phyloP scores from a whole-genome alignment of 352 stramenopile genomes.

The Elongisporangium undulatum region DNA sequence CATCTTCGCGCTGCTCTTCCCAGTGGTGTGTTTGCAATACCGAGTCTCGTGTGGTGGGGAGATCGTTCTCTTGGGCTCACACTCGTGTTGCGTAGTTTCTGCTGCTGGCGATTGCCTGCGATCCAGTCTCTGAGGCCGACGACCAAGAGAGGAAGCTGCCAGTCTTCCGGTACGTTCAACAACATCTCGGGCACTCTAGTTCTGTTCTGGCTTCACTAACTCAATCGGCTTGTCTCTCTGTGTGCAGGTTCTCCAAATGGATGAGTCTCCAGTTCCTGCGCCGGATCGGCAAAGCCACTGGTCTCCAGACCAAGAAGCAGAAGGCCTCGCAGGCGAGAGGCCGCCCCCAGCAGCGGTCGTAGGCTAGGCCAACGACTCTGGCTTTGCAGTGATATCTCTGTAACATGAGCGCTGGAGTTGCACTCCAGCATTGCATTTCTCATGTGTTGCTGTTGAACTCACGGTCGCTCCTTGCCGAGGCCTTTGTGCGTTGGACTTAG shows the following conservation, averaged over 20 bases:
- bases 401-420: background rate
- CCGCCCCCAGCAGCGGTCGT: conserved; percentile 8
- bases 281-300: conserved; percentile 72
- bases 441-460: conserved; percentile 1
- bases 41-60: too few species aligned
- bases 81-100: conserved; percentile 49
- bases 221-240: background rate
- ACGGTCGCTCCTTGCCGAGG: conserved; percentile 5
- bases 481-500: background rate
- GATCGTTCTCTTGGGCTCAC: background rate
- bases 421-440: background rate
- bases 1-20: conserved; percentile 86
- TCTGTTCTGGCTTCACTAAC: background rate
- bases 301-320: conserved; percentile 73
- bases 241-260: conserved; percentile 67
- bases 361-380: background rate
- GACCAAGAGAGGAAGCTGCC: conserved; percentile 50
- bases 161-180: conserved; percentile 54
- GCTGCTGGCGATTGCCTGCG: conserved; percentile 74
- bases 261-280: conserved; percentile 80
- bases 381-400: background rate
- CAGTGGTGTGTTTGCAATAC: conserved; percentile 41
- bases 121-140: conserved; percentile 52
- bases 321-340: conserved; percentile 17
- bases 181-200: background rate